A percentile compares a stretch with the other conserved stretches of the same genome.
Conservation (phyloP, 2,329 filamentous ascomycete genomes). For the Ambrosiella cleistominuta region DNA sequence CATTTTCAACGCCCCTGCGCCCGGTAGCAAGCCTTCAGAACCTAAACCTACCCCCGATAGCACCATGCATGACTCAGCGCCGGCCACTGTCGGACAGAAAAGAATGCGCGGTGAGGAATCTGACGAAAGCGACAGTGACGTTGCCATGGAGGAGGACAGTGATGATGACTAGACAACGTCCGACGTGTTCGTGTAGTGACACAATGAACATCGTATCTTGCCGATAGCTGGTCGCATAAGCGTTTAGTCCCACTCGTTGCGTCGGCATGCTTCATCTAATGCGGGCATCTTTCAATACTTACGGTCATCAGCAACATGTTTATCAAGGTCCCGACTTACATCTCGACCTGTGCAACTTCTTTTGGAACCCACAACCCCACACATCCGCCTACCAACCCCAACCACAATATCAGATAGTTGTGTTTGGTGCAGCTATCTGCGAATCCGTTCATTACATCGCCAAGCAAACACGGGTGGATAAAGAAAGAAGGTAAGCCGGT, state of each 20-base stretch:
- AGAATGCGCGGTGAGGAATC: conserved; percentile 51
- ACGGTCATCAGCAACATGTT: background rate
- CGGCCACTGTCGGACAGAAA: conserved; percentile 45
- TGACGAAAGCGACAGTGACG: conserved; percentile 52
- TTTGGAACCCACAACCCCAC: conserved; percentile 64
- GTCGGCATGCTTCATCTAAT: too few relatives aligned
- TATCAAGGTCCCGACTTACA: background rate
- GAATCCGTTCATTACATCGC: conserved; percentile 57
- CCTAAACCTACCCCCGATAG: conserved; percentile 21
- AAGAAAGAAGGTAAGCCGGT: conserved; percentile 69
- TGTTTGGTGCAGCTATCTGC: conserved; percentile 33
- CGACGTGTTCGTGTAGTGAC: too few relatives aligned
- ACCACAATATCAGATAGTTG: conserved; percentile 72
- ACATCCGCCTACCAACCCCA: conserved; percentile 67
- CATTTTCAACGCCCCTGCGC: conserved; percentile 54
- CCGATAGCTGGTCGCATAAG: too few relatives aligned
- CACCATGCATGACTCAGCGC: conserved; percentile 32
- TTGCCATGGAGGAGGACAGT: conserved; percentile 52
- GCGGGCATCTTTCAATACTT: background rate
- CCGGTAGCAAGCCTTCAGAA: conserved; percentile 29
- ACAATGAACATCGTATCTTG: too few relatives aligned
- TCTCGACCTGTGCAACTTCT: conserved; percentile 34
- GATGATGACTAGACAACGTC: conserved; percentile 44
- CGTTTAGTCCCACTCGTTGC: too few relatives aligned
- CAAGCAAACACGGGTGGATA: conserved; percentile 80